Base-by-base conservation (phyloP, 2,329 filamentous ascomycete species). In the Stachybotrys chlorohalonatus region DNA sequence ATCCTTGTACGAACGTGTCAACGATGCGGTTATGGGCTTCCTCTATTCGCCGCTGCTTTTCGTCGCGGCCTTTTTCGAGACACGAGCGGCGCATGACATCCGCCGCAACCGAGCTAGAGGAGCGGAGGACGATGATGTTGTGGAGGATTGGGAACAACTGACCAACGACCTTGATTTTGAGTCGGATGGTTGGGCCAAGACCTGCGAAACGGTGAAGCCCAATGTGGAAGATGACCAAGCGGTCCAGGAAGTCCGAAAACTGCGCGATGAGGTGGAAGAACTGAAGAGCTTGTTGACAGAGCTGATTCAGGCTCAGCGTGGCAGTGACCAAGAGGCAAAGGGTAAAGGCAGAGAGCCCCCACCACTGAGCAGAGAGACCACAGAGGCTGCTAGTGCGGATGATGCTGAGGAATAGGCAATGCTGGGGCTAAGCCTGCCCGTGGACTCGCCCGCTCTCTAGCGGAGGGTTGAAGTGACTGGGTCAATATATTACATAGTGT, bases 81-180 rank as follows among this genome's bases (percentile, higher is more conserved):
- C 79, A 11, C 77, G 78, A 11, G 79, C 80, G 7, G 90, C 90
- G 0, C 75, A 77, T 42, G 76, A 75, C 3, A 90, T 96, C 48
- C 79, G 78, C 30, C 77, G 75, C 54, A 97, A 97, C 68, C 80
- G 94, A 1, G 80, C 80, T 15, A 75, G 88, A 15, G 90, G 92
- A 46, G 92, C 96, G 61, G 87, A 87, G 3, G 94, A 99, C 60
- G 94, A 99, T 62, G 91, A 96, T 60, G 84, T 84, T 1, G 73
- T 87, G 8, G 88, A 97, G 66, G 93, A 96, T 68, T 99, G 94
- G 94, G 94, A 99, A 73, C 87, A 96, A 68, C 76, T 93, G 66
- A 72, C 77, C 8, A 76, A 76, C 7, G 80, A 88, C 53, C 67
- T 93, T 17, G 87, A 96, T 66, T 89, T 95, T 64, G 89, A 95